Percentiles rank a stretch among this genome's conserved stretches.
Evolutionary conservation across 257 asterid genomes (phyloP).

Genomic region (Hygrophila difformis): DNA sequence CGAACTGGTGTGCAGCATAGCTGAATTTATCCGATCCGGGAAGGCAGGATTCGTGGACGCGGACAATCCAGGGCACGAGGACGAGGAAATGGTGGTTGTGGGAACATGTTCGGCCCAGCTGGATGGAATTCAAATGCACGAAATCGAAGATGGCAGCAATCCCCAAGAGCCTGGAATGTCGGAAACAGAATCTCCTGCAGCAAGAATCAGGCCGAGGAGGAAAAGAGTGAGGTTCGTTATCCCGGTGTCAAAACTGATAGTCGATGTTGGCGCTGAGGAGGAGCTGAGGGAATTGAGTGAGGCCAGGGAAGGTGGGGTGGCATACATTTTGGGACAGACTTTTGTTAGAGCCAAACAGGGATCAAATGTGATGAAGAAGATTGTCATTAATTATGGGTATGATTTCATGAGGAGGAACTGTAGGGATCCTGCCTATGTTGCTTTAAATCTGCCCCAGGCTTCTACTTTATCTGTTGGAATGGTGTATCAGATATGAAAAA

Average conservation of each 20-base stretch:
- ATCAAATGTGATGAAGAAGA: constrained; percentile 45
- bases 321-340: constrained; percentile 70
- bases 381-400: constrained; percentile 55
- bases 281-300: constrained; percentile 60
- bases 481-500: constrained; percentile 62
- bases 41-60: constrained; percentile 10
- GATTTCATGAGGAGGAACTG: constrained; percentile 74
- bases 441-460: constrained; percentile 61
- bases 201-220: constrained; percentile 11
- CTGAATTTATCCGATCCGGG: constrained; percentile 57
- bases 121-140: constrained; percentile 29
- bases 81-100: constrained; percentile 42
- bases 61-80: constrained; percentile 6
- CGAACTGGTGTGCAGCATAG: constrained; percentile 64
- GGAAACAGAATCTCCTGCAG: constrained; percentile 28
- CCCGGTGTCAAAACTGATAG: constrained; percentile 50
- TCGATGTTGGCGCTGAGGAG: constrained; percentile 30
- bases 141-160: constrained; percentile 22
- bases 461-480: constrained; percentile 80
- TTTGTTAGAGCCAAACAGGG: constrained; percentile 68
- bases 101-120: constrained; percentile 48
- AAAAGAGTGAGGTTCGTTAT: constrained; percentile 62
- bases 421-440: constrained; percentile 53
- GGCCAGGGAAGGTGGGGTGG: constrained; percentile 71
- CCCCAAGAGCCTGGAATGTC: constrained; percentile 15